Evolutionary conservation across 495 filamentous ascomycete genomes (phyloP), one percentile per base, ranked within the genome.

Genomic region (Lichenothelia convexa): DNA sequence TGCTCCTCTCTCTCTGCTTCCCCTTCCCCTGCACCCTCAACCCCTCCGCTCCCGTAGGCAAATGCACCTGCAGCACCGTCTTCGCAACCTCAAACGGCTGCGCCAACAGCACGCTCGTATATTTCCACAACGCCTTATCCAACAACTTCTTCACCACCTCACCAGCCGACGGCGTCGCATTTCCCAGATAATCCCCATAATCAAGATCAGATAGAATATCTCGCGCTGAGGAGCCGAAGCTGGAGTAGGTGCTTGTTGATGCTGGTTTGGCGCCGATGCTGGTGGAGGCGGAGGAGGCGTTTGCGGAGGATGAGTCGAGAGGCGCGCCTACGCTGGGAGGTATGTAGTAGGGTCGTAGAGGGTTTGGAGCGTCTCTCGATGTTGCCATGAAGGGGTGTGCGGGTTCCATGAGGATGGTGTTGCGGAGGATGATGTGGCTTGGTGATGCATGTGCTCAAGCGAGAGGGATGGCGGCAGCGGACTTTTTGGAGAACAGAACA

Each of bases 1-100:
- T 18, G 3, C 16, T 12, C 31, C 11, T 33, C 31, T 18, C 16
- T 18, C 9, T 18, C 1, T 1, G 1, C 31, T 33, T 18, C 8
- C 17, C 17, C 31, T 18, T 33, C 11, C 9, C 9, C 31, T 9
- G 8, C 31, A 8, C 31, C 8, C 31, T 22, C 12, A 6, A 9
- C 9, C 27, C 29, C 13, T 32, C 37, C 13, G 37, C 16, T 9
- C 15, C 37, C 3, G 37, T n/a, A 20, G 37, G 27, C 15, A 39
- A 12, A 24, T 42, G 26, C 15, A 82, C 74, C 58, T 97, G 89
- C 48, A 95, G 55, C 33, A 95, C 66, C 3, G 71, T 91, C 70
- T 93, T 95, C 46, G 87, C 83, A 39, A 93, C 84, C 58, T 94
- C 86, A 54, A 95, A 93, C 16, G 89, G 89, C 53, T 95, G 89